phyloP scores from a whole-genome alignment of 768 basidiomycete species.

The Leccinum ochraceum region DNA sequence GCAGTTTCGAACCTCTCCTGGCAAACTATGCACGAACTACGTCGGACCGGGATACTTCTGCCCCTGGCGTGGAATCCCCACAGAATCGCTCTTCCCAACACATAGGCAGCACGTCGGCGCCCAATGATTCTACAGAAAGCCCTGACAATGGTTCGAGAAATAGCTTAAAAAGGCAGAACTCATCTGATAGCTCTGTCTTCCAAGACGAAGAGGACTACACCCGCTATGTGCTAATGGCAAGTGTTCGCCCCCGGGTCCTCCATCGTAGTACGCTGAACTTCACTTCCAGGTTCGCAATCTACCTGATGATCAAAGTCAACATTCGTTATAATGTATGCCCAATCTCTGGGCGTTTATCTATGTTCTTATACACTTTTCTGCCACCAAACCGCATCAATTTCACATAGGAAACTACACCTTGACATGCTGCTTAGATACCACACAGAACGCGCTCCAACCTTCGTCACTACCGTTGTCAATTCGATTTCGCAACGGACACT shows the following conservation, averaged over 20 bases:
- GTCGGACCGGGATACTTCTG: slow-evolving; percentile 22
- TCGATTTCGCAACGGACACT: slow-evolving; percentile 17
- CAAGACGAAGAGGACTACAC: slow-evolving; percentile 60
- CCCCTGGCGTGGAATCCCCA: slow-evolving; percentile 26
- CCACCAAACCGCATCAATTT: slow-evolving; percentile 4
- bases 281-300: slow-evolving; percentile 55
- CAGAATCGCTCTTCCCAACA: slow-evolving; percentile 27
- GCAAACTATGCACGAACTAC: slow-evolving; percentile 40
- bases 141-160: slow-evolving; percentile 26
- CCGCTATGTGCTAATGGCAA: slow-evolving; percentile 54
- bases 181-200: slow-evolving; percentile 26
- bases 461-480: slow-evolving; percentile 14
- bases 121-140: slow-evolving; percentile 24
- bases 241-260: slow-evolving; percentile 19
- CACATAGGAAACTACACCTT: slow-evolving; percentile 4
- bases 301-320: slow-evolving; percentile 44
- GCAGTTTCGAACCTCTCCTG: slow-evolving; percentile 63
- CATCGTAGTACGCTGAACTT: slow-evolving; percentile 11
- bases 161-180: slow-evolving; percentile 23
- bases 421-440: slow-evolving; percentile 22
- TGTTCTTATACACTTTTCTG: slow-evolving; percentile 8
- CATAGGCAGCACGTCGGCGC: slow-evolving; percentile 1
- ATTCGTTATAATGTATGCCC: slow-evolving; percentile 22
- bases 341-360: slow-evolving; percentile 7
- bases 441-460: slow-evolving; percentile 7